A percentile compares a stretch with the other conserved stretches of the same genome.
Evolutionary conservation across 306 rosid genomes (phyloP).

Genomic region (Dalbergia oliveri): DNA sequence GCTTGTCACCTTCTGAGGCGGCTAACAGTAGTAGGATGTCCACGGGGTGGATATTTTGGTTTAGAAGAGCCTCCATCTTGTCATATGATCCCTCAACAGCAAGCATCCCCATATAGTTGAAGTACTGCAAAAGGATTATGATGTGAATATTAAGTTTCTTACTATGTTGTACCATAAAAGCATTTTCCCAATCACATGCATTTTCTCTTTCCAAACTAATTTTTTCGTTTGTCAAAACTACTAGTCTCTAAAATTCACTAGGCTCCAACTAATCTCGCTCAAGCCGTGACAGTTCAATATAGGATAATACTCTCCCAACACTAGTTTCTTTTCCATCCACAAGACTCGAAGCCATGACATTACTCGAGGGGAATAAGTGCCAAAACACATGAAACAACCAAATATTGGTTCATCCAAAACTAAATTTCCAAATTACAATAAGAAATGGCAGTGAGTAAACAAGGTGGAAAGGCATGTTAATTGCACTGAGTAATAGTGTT

Average conservation of each 20-base stretch:
- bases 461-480: not conserved
- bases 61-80: slow-evolving; percentile 89
- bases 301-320: not conserved
- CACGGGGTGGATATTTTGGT: slow-evolving; percentile 85
- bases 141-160: slow-evolving; percentile 4
- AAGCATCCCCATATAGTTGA: slow-evolving; percentile 99
- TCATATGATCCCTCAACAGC: slow-evolving; percentile 95
- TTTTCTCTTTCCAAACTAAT: slow-evolving; percentile 13
- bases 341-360: not conserved
- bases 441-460: slow-evolving; percentile 5
- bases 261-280: not conserved
- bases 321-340: not conserved
- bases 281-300: not conserved
- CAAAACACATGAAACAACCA: not conserved
- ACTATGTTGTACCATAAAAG: not conserved
- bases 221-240: no score
- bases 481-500: not conserved
- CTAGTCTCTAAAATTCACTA: not conserved
- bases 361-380: not conserved
- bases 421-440: slow-evolving; percentile 7
- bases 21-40: slow-evolving; percentile 87
- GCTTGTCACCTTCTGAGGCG: slow-evolving; percentile 87
- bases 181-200: slow-evolving; percentile 3
- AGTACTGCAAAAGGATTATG: slow-evolving; percentile 65
- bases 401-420: not conserved